phyloP scores from a whole-genome alignment of 371 early-diverging fungal species.

The Smittium culicis region DNA sequence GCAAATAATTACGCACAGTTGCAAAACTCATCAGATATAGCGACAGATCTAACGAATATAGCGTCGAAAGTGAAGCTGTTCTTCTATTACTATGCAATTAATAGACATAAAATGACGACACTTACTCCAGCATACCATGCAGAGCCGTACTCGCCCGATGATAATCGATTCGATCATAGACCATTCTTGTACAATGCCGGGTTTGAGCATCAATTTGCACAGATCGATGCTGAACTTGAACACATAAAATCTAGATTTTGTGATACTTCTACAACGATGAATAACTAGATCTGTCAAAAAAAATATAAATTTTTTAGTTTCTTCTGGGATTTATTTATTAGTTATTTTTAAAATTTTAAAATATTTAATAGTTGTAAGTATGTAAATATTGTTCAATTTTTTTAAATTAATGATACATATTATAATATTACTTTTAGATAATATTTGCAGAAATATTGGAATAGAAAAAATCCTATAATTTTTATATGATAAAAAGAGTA shows the following conservation, averaged over 20 bases:
- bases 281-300: too few species aligned
- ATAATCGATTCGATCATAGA: constrained; percentile 89
- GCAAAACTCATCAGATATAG: constrained; percentile 44
- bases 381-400: too few species aligned
- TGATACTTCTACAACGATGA: too few species aligned
- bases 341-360: too few species aligned
- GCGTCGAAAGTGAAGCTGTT: constrained; percentile 86
- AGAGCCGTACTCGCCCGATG: constrained; percentile 88
- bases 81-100: constrained; percentile 90
- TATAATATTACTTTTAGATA: too few species aligned
- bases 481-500: too few species aligned
- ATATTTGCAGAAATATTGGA: too few species aligned
- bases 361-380: too few species aligned
- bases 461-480: too few species aligned
- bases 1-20: constrained; percentile 28
- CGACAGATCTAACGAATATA: constrained; percentile 47
- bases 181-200: constrained; percentile 84
- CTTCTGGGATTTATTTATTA: too few species aligned
- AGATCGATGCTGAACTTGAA: constrained; percentile 45
- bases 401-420: too few species aligned
- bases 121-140: constrained; percentile 94
- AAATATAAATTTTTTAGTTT: too few species aligned
- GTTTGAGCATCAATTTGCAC: constrained; percentile 83
- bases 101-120: constrained; percentile 95
- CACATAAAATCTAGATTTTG: not conserved